Evolutionary conservation across 2,329 filamentous ascomycete genomes (phyloP).

Genomic region (Mariannaea elegans): DNA sequence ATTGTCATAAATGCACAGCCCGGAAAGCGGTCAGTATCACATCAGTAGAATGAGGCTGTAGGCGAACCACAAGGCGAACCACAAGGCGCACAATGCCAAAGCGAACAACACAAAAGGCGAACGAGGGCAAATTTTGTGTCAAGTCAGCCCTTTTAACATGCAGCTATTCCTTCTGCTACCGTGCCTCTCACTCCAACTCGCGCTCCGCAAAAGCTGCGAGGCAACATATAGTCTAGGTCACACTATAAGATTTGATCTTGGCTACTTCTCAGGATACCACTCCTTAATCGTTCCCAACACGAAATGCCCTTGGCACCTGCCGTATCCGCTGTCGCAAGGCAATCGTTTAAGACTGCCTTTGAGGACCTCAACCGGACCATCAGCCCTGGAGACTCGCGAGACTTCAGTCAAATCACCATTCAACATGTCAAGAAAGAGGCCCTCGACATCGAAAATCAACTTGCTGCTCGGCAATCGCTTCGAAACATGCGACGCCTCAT

Average conservation of each 20-base stretch:
- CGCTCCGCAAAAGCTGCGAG: too few species aligned
- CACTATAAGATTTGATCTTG: background rate
- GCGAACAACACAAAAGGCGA: too few species aligned
- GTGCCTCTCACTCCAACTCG: too few species aligned
- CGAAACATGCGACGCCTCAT: slow-evolving; percentile 54
- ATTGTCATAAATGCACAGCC: background rate
- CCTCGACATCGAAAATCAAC: slow-evolving; percentile 49
- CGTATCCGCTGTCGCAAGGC: slow-evolving; percentile 10
- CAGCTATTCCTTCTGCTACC: too few species aligned
- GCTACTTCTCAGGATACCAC: background rate
- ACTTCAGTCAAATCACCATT: slow-evolving; percentile 3
- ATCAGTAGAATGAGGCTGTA: background rate
- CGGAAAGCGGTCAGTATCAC: too few species aligned
- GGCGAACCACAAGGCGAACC: background rate
- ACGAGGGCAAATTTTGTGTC: too few species aligned
- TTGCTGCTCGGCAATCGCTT: slow-evolving; percentile 48
- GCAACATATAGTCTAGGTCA: too few species aligned
- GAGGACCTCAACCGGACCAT: slow-evolving; percentile 23
- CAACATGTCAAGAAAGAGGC: slow-evolving; percentile 37
- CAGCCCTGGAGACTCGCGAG: slow-evolving; percentile 8
- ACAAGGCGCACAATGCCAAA: background rate
- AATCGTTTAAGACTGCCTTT: slow-evolving; percentile 13
- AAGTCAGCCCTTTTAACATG: too few species aligned
- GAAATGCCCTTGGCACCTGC: slow-evolving; percentile 22
- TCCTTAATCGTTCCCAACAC: background rate